A percentile compares a stretch with the other conserved stretches of the same genome.
Evolutionary conservation across 2,329 filamentous ascomycete species (phyloP).

Genomic region (Scedosporium aurantiacum): DNA sequence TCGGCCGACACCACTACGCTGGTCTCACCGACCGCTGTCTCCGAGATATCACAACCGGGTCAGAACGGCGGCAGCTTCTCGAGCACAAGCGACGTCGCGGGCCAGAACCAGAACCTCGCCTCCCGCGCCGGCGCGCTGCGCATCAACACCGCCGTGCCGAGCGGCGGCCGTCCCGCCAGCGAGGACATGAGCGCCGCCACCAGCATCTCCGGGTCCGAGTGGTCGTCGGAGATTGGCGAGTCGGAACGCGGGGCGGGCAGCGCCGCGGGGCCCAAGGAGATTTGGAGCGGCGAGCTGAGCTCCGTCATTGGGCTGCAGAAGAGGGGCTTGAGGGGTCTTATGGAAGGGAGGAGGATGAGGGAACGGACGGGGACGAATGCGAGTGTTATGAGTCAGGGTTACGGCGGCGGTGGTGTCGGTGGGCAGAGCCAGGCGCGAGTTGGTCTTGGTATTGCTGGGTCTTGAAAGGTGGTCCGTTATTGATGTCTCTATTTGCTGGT

Average conservation of each 20-base stretch:
- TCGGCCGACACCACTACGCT: constrained; percentile 17
- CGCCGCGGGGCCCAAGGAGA: constrained; percentile 34
- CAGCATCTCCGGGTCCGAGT: constrained; percentile 43
- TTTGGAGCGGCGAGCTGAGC: constrained; percentile 74
- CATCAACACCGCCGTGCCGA: constrained; percentile 35
- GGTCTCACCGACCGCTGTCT: not conserved
- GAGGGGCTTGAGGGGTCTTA: constrained; percentile 76
- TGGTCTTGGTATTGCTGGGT: constrained; percentile 42
- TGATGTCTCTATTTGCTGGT: not conserved
- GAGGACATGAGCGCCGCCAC: constrained; percentile 39
- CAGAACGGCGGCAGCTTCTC: constrained; percentile 9
- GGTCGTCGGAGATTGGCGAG: constrained; percentile 43
- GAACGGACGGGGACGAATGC: constrained; percentile 48
- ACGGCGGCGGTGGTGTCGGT: constrained; percentile 12
- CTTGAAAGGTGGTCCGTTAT: constrained; percentile 16
- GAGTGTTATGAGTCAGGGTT: constrained; percentile 19
- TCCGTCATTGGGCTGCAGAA: constrained; percentile 95
- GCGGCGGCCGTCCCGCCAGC: constrained; percentile 26
- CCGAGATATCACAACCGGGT: constrained; percentile 3
- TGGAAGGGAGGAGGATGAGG: constrained; percentile 83
- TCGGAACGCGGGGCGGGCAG: constrained; percentile 29
- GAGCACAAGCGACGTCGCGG: constrained; percentile 20
- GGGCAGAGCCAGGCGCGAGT: constrained; percentile 16
- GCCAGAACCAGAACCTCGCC: constrained; percentile 20
- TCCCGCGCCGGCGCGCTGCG: constrained; percentile 28